Percentiles rank a stretch among this genome's conserved stretches.
These are phyloP conservation scores for Aspergillus ochraceoroseus DNA, from an alignment of 2,329 filamentous ascomycete genomes.

Conservation along the genomic window DNA sequence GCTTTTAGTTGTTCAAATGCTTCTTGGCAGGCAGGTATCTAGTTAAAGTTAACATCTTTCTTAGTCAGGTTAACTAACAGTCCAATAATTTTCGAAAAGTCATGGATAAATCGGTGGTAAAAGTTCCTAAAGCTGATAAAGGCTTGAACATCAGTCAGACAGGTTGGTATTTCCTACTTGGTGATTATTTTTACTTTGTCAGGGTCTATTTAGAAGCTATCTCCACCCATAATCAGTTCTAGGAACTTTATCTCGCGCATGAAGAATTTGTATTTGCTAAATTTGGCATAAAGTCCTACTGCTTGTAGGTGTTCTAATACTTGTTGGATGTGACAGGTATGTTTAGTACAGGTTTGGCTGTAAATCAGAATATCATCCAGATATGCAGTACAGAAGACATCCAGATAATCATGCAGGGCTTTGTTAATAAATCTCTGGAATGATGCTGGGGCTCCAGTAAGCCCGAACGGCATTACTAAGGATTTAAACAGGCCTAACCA, in stretches of 20 bases:
- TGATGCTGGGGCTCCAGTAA: conserved; percentile 8
- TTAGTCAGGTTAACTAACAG: background rate
- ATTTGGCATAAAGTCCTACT: background rate
- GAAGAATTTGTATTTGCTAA: conserved; percentile 4
- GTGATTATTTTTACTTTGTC: background rate
- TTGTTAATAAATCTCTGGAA: conserved; percentile 11
- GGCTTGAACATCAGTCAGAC: background rate
- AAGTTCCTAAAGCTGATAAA: conserved; percentile 2
- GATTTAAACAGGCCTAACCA: conserved; percentile 5
- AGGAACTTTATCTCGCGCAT: conserved; percentile 2
- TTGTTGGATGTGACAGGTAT: conserved; percentile 1
- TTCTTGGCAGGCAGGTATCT: background rate
- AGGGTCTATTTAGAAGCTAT: background rate
- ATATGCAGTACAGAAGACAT: conserved; percentile 20
- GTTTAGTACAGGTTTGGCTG: background rate
- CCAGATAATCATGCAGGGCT: conserved; percentile 11
- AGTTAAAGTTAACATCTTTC: background rate
- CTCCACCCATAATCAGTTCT: conserved; percentile 1
- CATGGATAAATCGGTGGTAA: conserved; percentile 5
- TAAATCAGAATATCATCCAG: conserved; percentile 31
- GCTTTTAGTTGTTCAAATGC: background rate
- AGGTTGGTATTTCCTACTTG: background rate
- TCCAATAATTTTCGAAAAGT: too few relatives aligned
- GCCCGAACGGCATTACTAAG: background rate
- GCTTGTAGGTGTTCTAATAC: background rate